Percentiles rank a stretch among this genome's conserved stretches.
These are phyloP conservation scores for Leccinum variicolor DNA, from an alignment of 768 basidiomycete genomes.

Conservation along the genomic window DNA sequence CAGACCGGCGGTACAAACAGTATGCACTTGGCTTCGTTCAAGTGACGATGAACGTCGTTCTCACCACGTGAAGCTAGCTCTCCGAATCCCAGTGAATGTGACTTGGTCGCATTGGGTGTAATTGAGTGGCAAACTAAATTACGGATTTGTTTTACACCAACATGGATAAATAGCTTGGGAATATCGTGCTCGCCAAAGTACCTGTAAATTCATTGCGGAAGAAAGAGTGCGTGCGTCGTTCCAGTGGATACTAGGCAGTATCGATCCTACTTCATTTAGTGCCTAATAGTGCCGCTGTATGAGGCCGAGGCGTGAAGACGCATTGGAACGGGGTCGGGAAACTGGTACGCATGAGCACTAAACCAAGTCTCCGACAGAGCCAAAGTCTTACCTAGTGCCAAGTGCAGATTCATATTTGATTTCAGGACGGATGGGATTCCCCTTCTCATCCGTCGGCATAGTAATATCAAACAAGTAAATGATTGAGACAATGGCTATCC, in stretches of 20 bases:
- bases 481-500: conserved; percentile 1
- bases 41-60: not conserved
- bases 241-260: not conserved
- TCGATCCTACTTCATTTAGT: not conserved
- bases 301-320: not conserved
- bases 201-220: not conserved
- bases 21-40: not conserved
- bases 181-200: not conserved
- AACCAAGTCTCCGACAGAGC: not conserved
- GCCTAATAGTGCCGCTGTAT: not conserved
- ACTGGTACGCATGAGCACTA: not conserved
- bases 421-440: not conserved
- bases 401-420: not conserved
- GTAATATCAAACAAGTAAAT: conserved; percentile 1
- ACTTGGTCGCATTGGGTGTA: not conserved
- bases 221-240: not conserved
- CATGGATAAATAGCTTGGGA: not conserved
- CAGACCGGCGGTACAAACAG: not conserved
- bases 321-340: not conserved
- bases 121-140: not conserved
- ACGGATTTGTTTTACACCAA: not conserved
- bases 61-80: not conserved
- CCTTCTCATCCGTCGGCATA: not conserved
- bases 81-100: not conserved
- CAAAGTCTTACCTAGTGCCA: not conserved